phyloP scores from a whole-genome alignment of 768 basidiomycete genomes.

The Tricholoma terreum region DNA sequence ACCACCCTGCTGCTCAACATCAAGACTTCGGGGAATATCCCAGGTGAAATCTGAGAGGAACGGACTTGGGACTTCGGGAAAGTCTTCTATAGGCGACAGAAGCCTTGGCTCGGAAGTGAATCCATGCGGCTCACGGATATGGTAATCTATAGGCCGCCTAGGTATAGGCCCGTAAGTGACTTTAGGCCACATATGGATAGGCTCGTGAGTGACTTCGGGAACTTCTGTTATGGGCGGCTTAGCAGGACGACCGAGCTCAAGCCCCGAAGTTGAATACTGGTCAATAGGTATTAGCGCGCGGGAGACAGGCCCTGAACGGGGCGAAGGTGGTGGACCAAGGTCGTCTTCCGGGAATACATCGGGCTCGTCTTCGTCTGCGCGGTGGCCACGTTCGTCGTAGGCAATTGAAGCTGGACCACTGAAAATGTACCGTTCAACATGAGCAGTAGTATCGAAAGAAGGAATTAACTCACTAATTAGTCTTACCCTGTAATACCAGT shows the following conservation, averaged over 20 bases:
- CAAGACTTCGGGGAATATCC: constrained; percentile 16
- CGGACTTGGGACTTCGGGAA: constrained; percentile 11
- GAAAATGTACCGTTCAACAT: constrained; percentile 5
- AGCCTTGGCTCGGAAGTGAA: too few species aligned
- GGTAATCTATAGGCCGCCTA: too few species aligned
- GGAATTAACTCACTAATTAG: constrained; percentile 58
- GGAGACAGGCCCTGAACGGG: constrained; percentile 48
- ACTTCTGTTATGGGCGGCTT: constrained; percentile 3
- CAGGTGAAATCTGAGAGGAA: constrained; percentile 11
- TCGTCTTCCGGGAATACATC: constrained; percentile 69
- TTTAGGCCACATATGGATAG: too few species aligned
- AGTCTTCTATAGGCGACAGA: too few species aligned
- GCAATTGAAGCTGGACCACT: constrained; percentile 83
- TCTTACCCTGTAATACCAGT: constrained; percentile 47
- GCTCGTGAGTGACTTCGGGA: constrained; percentile 7
- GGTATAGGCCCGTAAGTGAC: too few species aligned
- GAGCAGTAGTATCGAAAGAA: not conserved
- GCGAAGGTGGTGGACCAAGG: constrained; percentile 28
- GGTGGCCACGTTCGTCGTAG: constrained; percentile 76
- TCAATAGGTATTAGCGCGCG: constrained; percentile 47
- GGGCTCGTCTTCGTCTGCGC: constrained; percentile 69
- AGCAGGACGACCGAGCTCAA: constrained; percentile 21
- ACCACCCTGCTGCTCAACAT: constrained; percentile 8
- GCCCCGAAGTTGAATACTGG: constrained; percentile 16
- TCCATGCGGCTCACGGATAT: too few species aligned